Evolutionary conservation across 345 rosid species (phyloP).

Genomic region (Eucalyptus cloeziana): DNA sequence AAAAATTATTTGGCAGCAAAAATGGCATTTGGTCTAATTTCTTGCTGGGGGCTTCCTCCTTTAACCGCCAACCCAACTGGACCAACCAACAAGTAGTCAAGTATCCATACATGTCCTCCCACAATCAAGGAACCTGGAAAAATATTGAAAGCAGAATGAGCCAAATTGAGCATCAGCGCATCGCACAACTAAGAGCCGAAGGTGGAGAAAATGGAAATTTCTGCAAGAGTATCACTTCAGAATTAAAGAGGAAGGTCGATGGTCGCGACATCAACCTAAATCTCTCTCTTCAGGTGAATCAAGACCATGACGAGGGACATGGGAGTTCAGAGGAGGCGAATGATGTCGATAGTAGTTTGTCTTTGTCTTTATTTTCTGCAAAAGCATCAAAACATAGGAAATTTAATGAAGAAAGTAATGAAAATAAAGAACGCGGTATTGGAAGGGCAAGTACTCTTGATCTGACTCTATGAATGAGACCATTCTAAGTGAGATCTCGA

Average conservation of each 20-base stretch:
- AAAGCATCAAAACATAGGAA: slow-evolving; percentile 28
- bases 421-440: not conserved
- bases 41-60: not conserved
- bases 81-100: not conserved
- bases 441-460: slow-evolving; percentile 80
- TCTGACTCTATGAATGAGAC: slow-evolving; percentile 86
- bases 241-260: not conserved
- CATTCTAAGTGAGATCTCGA: slow-evolving; percentile 94
- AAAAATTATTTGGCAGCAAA: not conserved
- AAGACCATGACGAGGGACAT: not conserved
- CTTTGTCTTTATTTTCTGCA: slow-evolving; percentile 41
- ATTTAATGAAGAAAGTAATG: slow-evolving; percentile 11
- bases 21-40: not conserved
- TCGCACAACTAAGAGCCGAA: not conserved
- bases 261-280: slow-evolving; percentile 24
- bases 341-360: slow-evolving; percentile 19
- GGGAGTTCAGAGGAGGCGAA: slow-evolving; percentile 3
- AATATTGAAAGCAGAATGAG: not conserved
- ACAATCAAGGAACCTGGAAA: not conserved
- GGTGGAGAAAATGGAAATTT: not conserved
- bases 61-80: not conserved
- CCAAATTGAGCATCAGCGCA: not conserved
- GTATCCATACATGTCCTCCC: not conserved
- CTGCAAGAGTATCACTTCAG: not conserved
- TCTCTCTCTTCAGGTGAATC: slow-evolving; percentile 29